phyloP scores from a whole-genome alignment of 768 basidiomycete species.

The Crucibulum laeve region DNA sequence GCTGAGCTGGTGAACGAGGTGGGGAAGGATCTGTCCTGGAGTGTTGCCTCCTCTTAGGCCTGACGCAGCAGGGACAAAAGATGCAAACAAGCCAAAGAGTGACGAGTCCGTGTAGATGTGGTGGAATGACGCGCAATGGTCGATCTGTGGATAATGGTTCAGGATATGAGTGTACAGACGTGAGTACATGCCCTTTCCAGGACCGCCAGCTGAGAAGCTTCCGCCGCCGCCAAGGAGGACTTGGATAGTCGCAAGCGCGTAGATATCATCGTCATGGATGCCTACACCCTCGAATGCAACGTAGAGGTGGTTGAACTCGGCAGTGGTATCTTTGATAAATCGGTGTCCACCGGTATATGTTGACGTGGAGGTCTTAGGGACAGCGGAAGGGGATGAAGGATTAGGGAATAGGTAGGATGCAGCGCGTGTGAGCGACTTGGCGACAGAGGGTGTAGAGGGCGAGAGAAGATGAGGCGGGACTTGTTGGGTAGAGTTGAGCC shows the following conservation, averaged over 20 bases:
- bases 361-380: conserved; percentile 36
- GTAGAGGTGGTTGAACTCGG: conserved; percentile 91
- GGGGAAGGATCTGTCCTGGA: conserved; percentile 69
- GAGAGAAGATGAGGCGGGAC: conserved; percentile 58
- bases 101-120: conserved; percentile 96
- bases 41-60: conserved; percentile 57
- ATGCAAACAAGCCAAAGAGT: conserved; percentile 87
- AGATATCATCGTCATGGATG: conserved; percentile 89
- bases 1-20: conserved; percentile 86
- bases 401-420: conserved; percentile 71
- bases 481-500: conserved; percentile 23
- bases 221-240: conserved; percentile 94
- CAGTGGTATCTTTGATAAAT: conserved; percentile 53
- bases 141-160: conserved; percentile 89
- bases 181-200: conserved; percentile 99
- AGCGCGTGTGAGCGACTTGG: conserved; percentile 71
- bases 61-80: conserved; percentile 66
- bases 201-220: conserved; percentile 95
- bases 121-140: conserved; percentile 95
- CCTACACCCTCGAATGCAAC: conserved; percentile 89
- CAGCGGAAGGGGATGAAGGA: conserved; percentile 17
- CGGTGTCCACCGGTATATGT: conserved; percentile 84
- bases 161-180: conserved; percentile 94
- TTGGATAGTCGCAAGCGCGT: conserved; percentile 90
- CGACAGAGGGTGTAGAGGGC: conserved; percentile 45